These are phyloP conservation scores for Ochromonas danica DNA, from an alignment of 108 stramenopile species.

Conservation along the genomic window DNA sequence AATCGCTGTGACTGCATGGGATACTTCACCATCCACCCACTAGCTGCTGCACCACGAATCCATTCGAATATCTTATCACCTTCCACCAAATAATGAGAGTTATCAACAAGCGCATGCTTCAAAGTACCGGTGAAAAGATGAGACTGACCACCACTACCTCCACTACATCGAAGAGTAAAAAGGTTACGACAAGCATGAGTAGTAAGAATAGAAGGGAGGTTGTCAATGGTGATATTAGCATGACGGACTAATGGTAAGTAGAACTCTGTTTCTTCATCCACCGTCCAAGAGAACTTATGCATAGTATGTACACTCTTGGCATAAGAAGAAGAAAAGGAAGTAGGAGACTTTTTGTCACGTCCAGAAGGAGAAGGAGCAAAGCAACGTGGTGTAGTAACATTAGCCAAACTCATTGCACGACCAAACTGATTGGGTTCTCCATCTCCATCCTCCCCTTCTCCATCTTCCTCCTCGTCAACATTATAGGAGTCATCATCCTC, in stretches of 20 bases:
- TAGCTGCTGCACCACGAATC: not conserved
- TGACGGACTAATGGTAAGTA: not conserved
- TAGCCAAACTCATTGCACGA: not conserved
- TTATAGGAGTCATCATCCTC: too few species aligned
- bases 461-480: too few species aligned
- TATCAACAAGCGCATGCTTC: not conserved
- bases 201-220: not conserved
- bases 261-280: not conserved
- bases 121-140: constrained; percentile 5
- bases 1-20: constrained; percentile 7
- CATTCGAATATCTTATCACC: not conserved
- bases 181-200: not conserved
- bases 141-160: not conserved
- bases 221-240: not conserved
- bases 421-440: not conserved
- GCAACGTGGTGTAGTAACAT: not conserved
- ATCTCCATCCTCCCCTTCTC: too few species aligned
- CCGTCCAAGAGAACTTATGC: not conserved
- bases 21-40: not conserved
- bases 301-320: not conserved
- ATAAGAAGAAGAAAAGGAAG: not conserved
- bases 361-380: too few species aligned
- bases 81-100: not conserved
- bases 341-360: too few species aligned
- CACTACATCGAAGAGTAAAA: not conserved